phyloP scores from a whole-genome alignment of 2,329 filamentous ascomycete genomes.

The Calonectria naviculata region DNA sequence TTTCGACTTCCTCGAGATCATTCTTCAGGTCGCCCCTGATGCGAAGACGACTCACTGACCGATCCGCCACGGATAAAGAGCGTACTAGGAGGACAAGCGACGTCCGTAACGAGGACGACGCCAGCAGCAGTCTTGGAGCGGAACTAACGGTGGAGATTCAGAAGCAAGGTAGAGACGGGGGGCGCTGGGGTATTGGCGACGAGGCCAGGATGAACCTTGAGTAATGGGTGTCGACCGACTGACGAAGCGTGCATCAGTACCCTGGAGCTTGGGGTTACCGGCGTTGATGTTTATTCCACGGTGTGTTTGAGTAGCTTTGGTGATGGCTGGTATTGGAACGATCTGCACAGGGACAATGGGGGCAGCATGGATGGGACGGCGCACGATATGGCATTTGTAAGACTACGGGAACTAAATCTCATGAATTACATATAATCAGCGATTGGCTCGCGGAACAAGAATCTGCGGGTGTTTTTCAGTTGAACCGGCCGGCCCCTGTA shows the following conservation, averaged over 20 bases:
- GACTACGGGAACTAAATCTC: not conserved
- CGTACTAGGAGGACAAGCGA: slow-evolving; percentile 55
- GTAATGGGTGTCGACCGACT: slow-evolving; percentile 23
- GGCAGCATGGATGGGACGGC: slow-evolving; percentile 7
- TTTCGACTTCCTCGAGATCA: slow-evolving; percentile 61
- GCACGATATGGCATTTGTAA: not conserved
- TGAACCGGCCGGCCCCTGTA: not conserved
- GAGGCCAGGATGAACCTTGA: slow-evolving; percentile 87
- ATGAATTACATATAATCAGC: slow-evolving; percentile 10
- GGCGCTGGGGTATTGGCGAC: slow-evolving; percentile 83
- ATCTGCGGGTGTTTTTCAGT: not conserved
- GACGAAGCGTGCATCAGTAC: slow-evolving; percentile 4
- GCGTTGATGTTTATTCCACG: slow-evolving; percentile 50
- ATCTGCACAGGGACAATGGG: not conserved
- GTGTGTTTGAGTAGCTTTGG: slow-evolving; percentile 14
- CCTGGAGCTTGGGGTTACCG: slow-evolving; percentile 17
- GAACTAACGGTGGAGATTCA: slow-evolving; percentile 64
- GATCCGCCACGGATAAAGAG: slow-evolving; percentile 47
- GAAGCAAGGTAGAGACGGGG: slow-evolving; percentile 64
- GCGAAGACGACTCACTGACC: slow-evolving; percentile 53
- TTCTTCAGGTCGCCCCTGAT: slow-evolving; percentile 55
- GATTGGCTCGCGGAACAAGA: slow-evolving; percentile 12
- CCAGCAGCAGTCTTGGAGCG: slow-evolving; percentile 52
- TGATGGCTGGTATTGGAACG: not conserved
- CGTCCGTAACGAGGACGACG: slow-evolving; percentile 55